Evolutionary conservation across 2,329 filamentous ascomycete genomes (phyloP).

Genomic region (Colletotrichum chlorophyti): DNA sequence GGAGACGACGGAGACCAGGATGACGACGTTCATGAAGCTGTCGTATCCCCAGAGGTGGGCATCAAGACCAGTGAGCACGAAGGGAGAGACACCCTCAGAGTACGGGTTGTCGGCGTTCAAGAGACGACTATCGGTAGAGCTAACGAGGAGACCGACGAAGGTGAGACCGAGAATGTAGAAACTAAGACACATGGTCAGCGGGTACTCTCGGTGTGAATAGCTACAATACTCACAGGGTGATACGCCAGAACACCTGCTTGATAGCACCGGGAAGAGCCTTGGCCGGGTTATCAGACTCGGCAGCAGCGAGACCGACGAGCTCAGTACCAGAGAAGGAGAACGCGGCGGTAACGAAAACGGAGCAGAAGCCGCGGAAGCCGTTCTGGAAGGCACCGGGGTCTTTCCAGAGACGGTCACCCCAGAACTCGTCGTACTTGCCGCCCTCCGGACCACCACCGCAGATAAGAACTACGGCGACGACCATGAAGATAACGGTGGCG

Average conservation of each 20-base stretch:
- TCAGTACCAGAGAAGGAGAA: constrained; percentile 75
- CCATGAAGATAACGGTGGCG: constrained; percentile 67
- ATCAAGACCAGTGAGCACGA: constrained; percentile 39
- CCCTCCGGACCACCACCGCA: constrained; percentile 61
- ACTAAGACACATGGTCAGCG: constrained; percentile 16
- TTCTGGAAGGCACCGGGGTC: constrained; percentile 65
- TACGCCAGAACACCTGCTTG: constrained; percentile 72
- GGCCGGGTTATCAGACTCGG: constrained; percentile 70
- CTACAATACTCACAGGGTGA: constrained; percentile 42
- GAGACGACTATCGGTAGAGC: constrained; percentile 50
- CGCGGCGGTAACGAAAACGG: constrained; percentile 73
- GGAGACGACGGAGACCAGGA: constrained; percentile 60
- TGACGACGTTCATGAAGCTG: constrained; percentile 60
- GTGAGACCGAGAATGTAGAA: constrained; percentile 59
- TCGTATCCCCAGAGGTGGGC: constrained; percentile 55
- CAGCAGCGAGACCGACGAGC: constrained; percentile 73
- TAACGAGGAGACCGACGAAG: constrained; percentile 54
- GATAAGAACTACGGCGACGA: constrained; percentile 64
- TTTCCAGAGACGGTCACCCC: constrained; percentile 50
- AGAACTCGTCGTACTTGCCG: constrained; percentile 48
- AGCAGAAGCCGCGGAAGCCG: constrained; percentile 74
- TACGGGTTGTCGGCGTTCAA: constrained; percentile 53
- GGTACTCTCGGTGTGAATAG: constrained; percentile 32
- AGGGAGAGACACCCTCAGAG: constrained; percentile 36
- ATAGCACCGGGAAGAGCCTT: constrained; percentile 79